Evolutionary conservation across 2,329 filamentous ascomycete genomes (phyloP).

Genomic region (Colletotrichum euphorbiae): DNA sequence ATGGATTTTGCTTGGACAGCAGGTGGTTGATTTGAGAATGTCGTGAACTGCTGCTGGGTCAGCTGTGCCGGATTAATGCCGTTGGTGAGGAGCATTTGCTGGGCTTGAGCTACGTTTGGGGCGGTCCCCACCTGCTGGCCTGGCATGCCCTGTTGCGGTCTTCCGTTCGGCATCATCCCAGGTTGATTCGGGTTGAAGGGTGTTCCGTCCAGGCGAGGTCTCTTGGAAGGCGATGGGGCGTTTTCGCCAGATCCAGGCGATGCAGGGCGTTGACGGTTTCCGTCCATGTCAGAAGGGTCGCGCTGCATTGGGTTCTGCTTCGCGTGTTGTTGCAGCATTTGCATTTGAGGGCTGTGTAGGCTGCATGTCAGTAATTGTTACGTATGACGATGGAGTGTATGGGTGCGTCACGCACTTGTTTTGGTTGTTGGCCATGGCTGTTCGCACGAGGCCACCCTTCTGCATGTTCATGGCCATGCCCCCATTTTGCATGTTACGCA

Average conservation of each 20-base stretch:
- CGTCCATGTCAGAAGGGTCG: conserved; percentile 88
- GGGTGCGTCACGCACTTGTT: conserved; percentile 68
- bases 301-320: conserved; percentile 88
- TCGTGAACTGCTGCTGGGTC: conserved; percentile 80
- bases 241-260: conserved; percentile 89
- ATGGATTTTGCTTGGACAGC: conserved; percentile 84
- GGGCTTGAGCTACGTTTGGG: conserved; percentile 62
- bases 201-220: conserved; percentile 79
- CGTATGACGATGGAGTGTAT: not conserved
- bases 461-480: conserved; percentile 70
- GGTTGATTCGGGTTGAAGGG: conserved; percentile 78
- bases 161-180: conserved; percentile 79
- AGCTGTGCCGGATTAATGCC: conserved; percentile 82
- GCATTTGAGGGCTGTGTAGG: conserved; percentile 72
- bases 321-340: conserved; percentile 72
- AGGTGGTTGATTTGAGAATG: conserved; percentile 65
- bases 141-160: conserved; percentile 77
- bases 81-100: conserved; percentile 73
- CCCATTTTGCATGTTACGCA: conserved; percentile 74
- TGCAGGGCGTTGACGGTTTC: conserved; percentile 81
- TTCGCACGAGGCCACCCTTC: conserved; percentile 73
- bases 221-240: conserved; percentile 91
- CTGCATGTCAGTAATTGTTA: conserved; percentile 31
- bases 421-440: conserved; percentile 83
- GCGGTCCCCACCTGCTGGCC: conserved; percentile 73